Evolutionary conservation across 306 rosid genomes (phyloP).

Genomic region (Argentina anserina): DNA sequence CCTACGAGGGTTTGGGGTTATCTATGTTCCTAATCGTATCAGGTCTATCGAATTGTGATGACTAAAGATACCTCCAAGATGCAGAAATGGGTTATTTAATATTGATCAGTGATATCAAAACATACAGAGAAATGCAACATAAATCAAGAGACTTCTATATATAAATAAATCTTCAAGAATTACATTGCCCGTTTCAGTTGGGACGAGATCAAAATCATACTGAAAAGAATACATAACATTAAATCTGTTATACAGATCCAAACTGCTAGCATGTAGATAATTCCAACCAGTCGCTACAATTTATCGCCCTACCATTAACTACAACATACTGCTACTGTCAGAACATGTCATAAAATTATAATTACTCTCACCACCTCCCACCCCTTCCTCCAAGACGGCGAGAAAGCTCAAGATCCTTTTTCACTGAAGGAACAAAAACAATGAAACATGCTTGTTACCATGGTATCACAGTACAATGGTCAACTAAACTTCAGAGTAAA

Average conservation of each 20-base stretch:
- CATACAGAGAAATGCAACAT: not conserved
- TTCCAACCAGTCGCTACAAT: not conserved
- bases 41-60: too few species aligned
- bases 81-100: too few species aligned
- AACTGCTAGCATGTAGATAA: not conserved
- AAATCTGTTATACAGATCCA: not conserved
- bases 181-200: not conserved
- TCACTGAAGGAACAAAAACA: constrained; percentile 52
- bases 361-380: constrained; percentile 60
- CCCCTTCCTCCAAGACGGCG: constrained; percentile 70
- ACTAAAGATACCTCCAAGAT: too few species aligned
- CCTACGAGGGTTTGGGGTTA: too few species aligned
- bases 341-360: constrained; percentile 7
- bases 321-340: constrained; percentile 12
- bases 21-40: too few species aligned
- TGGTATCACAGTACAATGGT: not conserved
- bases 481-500: not conserved
- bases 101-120: too few species aligned
- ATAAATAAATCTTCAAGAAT: not conserved
- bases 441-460: not conserved
- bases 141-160: not conserved
- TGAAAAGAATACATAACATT: not conserved
- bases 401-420: constrained; percentile 84
- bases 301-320: not conserved
- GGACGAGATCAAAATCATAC: not conserved